Percentiles rank a stretch among this genome's conserved stretches.
These are phyloP conservation scores for Phyllosticta citribraziliensis DNA, from an alignment of 2,329 filamentous ascomycete species.

Conservation along the genomic window DNA sequence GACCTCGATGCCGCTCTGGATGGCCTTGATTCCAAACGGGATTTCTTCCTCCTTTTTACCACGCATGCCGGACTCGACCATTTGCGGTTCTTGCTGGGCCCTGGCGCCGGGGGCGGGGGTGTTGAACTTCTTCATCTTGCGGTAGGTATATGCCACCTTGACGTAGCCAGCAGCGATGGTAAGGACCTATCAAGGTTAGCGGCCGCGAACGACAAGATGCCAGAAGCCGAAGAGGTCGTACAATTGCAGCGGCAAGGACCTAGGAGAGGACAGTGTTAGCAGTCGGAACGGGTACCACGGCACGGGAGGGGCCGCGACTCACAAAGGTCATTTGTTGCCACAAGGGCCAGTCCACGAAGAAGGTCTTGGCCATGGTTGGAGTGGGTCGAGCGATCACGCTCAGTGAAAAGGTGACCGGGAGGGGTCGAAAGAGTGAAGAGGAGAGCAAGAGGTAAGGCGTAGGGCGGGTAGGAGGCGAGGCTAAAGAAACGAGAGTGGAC, in stretches of 20 bases:
- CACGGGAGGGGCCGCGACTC: conserved; percentile 30
- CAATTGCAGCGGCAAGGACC: conserved; percentile 64
- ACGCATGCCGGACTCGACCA: conserved; percentile 46
- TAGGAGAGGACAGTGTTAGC: conserved; percentile 30
- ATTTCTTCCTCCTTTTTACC: conserved; percentile 51
- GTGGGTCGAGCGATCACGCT: not conserved
- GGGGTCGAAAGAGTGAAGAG: conserved; percentile 8
- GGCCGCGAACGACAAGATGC: not conserved
- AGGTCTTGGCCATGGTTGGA: conserved; percentile 21
- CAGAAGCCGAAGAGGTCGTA: conserved; percentile 21
- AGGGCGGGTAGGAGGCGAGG: not conserved
- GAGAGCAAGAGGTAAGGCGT: not conserved
- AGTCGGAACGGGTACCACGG: conserved; percentile 5
- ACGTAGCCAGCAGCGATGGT: conserved; percentile 59
- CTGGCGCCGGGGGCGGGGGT: conserved; percentile 26
- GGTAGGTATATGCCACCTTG: conserved; percentile 47
- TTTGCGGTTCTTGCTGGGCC: conserved; percentile 40
- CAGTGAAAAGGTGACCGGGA: not conserved
- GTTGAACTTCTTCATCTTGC: conserved; percentile 33
- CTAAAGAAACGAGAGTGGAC: conserved; percentile 2
- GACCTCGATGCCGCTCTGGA: conserved; percentile 73
- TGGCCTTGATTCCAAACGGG: conserved; percentile 76
- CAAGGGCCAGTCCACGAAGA: conserved; percentile 54
- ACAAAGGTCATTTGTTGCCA: conserved; percentile 92
- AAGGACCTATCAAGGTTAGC: conserved; percentile 37